Conservation (phyloP, 2,329 filamentous ascomycete species). For the Nannizzia gypsea region DNA sequence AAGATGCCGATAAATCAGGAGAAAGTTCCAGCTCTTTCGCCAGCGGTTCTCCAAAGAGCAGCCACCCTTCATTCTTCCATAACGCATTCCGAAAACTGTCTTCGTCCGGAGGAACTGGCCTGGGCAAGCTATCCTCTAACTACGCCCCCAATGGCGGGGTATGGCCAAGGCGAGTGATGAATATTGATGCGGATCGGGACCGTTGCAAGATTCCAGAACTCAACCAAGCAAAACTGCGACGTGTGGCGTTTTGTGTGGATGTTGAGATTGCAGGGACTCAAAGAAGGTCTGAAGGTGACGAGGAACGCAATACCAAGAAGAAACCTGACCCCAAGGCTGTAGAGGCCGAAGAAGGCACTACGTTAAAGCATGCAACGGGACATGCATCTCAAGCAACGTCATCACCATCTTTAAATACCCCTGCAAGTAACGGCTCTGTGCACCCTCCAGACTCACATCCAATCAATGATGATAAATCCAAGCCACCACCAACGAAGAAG, state of each 20-base stretch:
- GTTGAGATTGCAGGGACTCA: conserved; percentile 90
- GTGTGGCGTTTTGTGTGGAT: conserved; percentile 92
- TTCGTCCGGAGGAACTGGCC: conserved; percentile 45
- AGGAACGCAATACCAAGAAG: conserved; percentile 27
- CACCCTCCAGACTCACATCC: background rate
- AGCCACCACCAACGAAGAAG: conserved; percentile 47
- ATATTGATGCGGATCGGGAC: conserved; percentile 68
- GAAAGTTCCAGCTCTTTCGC: conserved; percentile 23
- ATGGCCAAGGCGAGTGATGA: conserved; percentile 56
- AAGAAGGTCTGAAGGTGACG: conserved; percentile 54
- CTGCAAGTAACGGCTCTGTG: background rate
- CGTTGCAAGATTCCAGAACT: conserved; percentile 70
- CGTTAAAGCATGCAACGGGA: conserved; percentile 48
- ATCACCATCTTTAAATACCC: background rate
- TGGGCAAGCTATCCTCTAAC: conserved; percentile 43
- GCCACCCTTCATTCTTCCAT: conserved; percentile 61
- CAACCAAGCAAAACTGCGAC: conserved; percentile 65
- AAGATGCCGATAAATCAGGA: conserved; percentile 33
- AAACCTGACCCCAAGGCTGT: conserved; percentile 5
- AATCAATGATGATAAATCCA: conserved; percentile 25
- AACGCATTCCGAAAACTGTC: conserved; percentile 74
- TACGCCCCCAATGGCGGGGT: conserved; percentile 44
- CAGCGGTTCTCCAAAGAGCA: conserved; percentile 59
- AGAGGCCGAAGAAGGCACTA: conserved; percentile 60
- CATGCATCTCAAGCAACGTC: background rate